Evolutionary conservation across 1,139 yeast genomes (phyloP), one percentile per base, ranked within the genome.

Genomic region (Kluyveromyces sp.): DNA sequence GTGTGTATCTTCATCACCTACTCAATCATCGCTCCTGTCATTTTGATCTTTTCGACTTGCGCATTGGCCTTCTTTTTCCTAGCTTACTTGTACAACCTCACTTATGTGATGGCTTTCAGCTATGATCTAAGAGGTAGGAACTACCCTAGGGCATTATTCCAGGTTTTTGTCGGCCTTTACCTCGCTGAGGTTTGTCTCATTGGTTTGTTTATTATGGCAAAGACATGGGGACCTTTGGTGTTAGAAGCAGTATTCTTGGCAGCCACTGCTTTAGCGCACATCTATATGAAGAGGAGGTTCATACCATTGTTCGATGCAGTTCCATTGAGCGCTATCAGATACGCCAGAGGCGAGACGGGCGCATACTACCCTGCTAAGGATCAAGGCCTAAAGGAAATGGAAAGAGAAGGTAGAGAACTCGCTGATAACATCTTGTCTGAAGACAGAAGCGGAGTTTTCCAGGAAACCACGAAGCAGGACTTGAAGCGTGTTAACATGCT

Each of bases 11-110:
- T 84, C 2, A 58, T 88, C 19, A 78, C 82, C 1, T 87, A 86
- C 56, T 73, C 88, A 2, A 74, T 87, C 13, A 80, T 88, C 26
- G 78, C 95, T 1, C 96, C 96, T 7, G 56, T 86, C 41, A 75
- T 88, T 4, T 66, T 85, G 22, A 55, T 84, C 1, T 83, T 84
- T 60, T 70, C 86, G 25, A 67, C 83, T 2, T 63, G 82, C 49
- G 76, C 86, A 3, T 68, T 86, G 36, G 58, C 69, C 3, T 64
- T 84, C 49, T 69, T 78, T 30, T 75, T 80, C 54, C 50, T 81
- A 40, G 80, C 87, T 19, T 83, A 76, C 67, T 74, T 83, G 54
- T 84, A 85, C 54, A 54, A 60, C 39, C 47, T 70, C 42, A 68
- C 73, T 40, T 80, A 78, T 55, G 88, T 82, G 29, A 57, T 68